Percentiles rank a stretch among this genome's conserved stretches.
Evolutionary conservation across 306 rosid species (phyloP).

Genomic region (Carpinus fangiana): DNA sequence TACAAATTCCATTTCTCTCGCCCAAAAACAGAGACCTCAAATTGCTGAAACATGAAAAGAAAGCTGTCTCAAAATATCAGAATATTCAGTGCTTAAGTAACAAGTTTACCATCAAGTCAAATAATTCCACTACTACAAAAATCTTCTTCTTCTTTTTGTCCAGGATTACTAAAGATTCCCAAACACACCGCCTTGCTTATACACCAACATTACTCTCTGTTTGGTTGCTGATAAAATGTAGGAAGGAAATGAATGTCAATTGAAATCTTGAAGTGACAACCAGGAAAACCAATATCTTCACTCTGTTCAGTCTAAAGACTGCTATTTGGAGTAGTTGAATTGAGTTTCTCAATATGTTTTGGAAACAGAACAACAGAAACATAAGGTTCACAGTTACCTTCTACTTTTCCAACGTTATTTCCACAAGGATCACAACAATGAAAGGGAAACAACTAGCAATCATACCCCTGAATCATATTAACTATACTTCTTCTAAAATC

Average conservation of each 20-base stretch:
- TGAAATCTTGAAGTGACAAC: not conserved
- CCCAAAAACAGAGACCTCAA: conserved; percentile 71
- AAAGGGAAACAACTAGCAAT: not conserved
- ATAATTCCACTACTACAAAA: not conserved
- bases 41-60: conserved; percentile 60
- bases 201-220: not conserved
- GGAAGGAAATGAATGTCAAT: not conserved
- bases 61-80: conserved; percentile 22
- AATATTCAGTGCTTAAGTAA: conserved; percentile 10
- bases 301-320: not conserved
- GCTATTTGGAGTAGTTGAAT: not conserved
- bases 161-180: not conserved
- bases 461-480: not conserved
- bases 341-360: not conserved
- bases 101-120: conserved; percentile 8
- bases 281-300: not conserved
- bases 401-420: not conserved
- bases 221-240: not conserved
- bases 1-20: conserved; percentile 45
- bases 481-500: too few species aligned
- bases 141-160: not conserved
- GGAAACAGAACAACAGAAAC: not conserved
- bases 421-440: not conserved
- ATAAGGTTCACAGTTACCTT: not conserved
- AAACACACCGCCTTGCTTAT: not conserved